Conservation (phyloP, 495 filamentous ascomycete genomes). For the Trichoderma asperelloides region DNA sequence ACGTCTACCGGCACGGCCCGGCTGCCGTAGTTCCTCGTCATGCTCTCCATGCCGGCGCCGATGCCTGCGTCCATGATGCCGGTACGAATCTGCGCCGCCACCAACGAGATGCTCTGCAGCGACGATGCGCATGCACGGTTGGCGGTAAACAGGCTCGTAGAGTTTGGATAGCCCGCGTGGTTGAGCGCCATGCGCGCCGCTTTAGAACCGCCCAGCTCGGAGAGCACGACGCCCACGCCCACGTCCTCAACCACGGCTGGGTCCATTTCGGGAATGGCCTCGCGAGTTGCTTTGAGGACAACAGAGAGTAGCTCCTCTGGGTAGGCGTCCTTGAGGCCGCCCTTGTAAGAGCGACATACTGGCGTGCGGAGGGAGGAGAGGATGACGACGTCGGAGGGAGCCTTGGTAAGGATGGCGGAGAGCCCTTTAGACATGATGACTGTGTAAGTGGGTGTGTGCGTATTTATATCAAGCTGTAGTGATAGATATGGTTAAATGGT, state of each 20-base stretch:
- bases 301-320: constrained; percentile 78
- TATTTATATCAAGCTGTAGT: background rate
- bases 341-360: constrained; percentile 72
- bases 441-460: background rate
- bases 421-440: constrained; percentile 39
- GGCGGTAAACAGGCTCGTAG: constrained; percentile 69
- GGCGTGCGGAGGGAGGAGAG: constrained; percentile 82
- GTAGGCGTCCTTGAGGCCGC: constrained; percentile 78
- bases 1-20: constrained; percentile 72
- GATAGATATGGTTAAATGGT: background rate
- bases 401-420: constrained; percentile 68
- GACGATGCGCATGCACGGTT: constrained; percentile 81
- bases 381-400: constrained; percentile 76
- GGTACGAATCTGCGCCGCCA: constrained; percentile 62
- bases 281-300: constrained; percentile 76
- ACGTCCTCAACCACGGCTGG: constrained; percentile 69
- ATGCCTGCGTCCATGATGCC: constrained; percentile 72
- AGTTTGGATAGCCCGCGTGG: constrained; percentile 65
- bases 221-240: constrained; percentile 76
- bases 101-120: constrained; percentile 60
- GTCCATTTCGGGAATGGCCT: constrained; percentile 58
- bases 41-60: constrained; percentile 86
- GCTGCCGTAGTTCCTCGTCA: constrained; percentile 81
- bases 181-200: constrained; percentile 85
- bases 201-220: constrained; percentile 85